Percentiles rank a stretch among this genome's conserved stretches.
Evolutionary conservation across 2,329 filamentous ascomycete species (phyloP).

Genomic region (Alternaria sp.): DNA sequence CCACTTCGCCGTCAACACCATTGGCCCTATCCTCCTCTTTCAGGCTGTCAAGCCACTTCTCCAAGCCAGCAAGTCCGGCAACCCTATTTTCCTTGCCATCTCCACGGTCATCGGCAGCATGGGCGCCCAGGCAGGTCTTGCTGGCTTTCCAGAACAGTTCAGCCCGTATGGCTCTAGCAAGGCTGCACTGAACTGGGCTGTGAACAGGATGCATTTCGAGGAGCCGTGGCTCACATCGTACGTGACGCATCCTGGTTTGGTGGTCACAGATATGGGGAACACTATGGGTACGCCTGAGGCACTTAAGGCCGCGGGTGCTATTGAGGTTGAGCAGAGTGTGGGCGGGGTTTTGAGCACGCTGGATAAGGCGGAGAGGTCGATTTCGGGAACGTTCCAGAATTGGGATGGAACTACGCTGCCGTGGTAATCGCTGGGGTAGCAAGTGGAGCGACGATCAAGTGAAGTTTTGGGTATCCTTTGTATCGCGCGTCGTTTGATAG

Average conservation of each 20-base stretch:
- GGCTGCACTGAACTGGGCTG: constrained; percentile 20
- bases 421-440: neutral
- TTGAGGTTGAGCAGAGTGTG: constrained; percentile 1
- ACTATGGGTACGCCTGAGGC: neutral
- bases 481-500: too few species aligned
- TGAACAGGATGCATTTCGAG: constrained; percentile 15
- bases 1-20: constrained; percentile 51
- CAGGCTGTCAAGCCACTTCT: constrained; percentile 50
- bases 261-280: neutral
- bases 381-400: constrained; percentile 7
- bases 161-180: constrained; percentile 16
- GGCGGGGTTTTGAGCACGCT: constrained; percentile 14
- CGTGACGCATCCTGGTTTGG: constrained; percentile 17
- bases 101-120: constrained; percentile 14
- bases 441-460: too few species aligned
- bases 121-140: neutral
- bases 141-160: neutral
- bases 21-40: constrained; percentile 39
- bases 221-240: constrained; percentile 14
- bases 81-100: constrained; percentile 22
- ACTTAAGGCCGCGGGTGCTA: constrained; percentile 1
- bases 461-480: too few species aligned
- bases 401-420: constrained; percentile 5
- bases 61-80: constrained; percentile 16
- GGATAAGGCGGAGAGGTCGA: constrained; percentile 14